Conservation (phyloP, 345 rosid genomes). For the Hypericum androsaemum region DNA sequence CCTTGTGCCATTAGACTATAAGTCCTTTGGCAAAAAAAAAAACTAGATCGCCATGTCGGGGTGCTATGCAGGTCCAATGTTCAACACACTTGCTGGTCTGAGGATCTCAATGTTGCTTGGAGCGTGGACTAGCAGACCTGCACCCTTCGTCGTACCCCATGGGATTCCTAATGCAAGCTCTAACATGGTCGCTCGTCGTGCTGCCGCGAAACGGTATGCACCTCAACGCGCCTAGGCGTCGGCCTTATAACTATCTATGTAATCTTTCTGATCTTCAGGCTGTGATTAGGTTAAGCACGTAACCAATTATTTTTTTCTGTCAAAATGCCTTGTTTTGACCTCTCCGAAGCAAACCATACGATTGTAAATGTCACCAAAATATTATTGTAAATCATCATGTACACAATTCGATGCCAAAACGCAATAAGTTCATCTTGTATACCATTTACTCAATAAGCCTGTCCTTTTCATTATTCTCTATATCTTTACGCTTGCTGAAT, state of each 20-base stretch:
- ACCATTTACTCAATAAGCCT: too few relatives aligned
- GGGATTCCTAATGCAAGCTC: constrained; percentile 53
- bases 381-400: too few relatives aligned
- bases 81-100: constrained; percentile 74
- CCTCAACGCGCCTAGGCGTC: constrained; percentile 48
- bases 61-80: constrained; percentile 95
- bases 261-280: constrained; percentile 27
- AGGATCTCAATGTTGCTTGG: constrained; percentile 69
- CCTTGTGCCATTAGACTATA: too few relatives aligned
- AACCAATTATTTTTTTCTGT: too few relatives aligned
- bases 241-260: constrained; percentile 36
- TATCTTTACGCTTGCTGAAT: too few relatives aligned
- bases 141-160: constrained; percentile 48
- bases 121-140: constrained; percentile 52
- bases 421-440: too few relatives aligned
- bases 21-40: too few relatives aligned
- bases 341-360: too few relatives aligned
- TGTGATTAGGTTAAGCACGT: constrained; percentile 4
- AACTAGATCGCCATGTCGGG: constrained; percentile 88
- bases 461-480: too few relatives aligned
- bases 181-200: constrained; percentile 56
- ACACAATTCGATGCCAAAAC: too few relatives aligned
- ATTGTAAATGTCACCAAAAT: too few relatives aligned
- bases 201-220: constrained; percentile 64
- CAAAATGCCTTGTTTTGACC: too few relatives aligned